Conservation (phyloP, 164 flowering plant species). For the Piper betle region DNA sequence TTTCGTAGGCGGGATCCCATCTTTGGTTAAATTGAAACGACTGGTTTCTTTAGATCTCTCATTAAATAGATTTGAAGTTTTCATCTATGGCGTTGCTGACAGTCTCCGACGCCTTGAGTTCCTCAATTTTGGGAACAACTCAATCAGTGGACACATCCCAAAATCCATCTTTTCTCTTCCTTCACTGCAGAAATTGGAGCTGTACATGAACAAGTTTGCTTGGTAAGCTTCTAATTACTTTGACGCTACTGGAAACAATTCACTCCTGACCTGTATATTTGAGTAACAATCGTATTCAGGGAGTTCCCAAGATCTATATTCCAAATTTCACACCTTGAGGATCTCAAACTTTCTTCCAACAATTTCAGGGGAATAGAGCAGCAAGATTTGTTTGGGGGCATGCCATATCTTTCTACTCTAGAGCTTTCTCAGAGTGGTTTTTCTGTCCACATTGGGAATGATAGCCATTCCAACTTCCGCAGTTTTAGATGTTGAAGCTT, state of each 20-base stretch:
- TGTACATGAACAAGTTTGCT: slow-evolving; percentile 23
- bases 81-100: slow-evolving; percentile 24
- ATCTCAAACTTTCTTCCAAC: too few relatives aligned
- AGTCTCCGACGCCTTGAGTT: slow-evolving; percentile 11
- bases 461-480: slow-evolving; percentile 11
- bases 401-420: slow-evolving; percentile 13
- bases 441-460: neutral
- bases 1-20: slow-evolving; percentile 7
- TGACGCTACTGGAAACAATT: too few relatives aligned
- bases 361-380: slow-evolving; percentile 19
- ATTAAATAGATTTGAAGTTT: slow-evolving; percentile 21
- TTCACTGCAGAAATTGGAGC: slow-evolving; percentile 14
- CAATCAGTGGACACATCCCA: slow-evolving; percentile 31
- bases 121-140: slow-evolving; percentile 22
- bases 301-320: too few relatives aligned
- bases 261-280: too few relatives aligned
- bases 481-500: slow-evolving; percentile 19
- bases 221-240: too few relatives aligned
- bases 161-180: slow-evolving; percentile 26
- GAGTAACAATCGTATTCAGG: too few relatives aligned
- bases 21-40: slow-evolving; percentile 15
- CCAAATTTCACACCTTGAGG: too few relatives aligned
- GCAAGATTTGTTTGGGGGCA: slow-evolving; percentile 1
- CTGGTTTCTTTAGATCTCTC: slow-evolving; percentile 34
- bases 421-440: slow-evolving; percentile 26